Evolutionary conservation across 2,329 filamentous ascomycete genomes (phyloP).

Genomic region (Botrytis pseudocinerea): DNA sequence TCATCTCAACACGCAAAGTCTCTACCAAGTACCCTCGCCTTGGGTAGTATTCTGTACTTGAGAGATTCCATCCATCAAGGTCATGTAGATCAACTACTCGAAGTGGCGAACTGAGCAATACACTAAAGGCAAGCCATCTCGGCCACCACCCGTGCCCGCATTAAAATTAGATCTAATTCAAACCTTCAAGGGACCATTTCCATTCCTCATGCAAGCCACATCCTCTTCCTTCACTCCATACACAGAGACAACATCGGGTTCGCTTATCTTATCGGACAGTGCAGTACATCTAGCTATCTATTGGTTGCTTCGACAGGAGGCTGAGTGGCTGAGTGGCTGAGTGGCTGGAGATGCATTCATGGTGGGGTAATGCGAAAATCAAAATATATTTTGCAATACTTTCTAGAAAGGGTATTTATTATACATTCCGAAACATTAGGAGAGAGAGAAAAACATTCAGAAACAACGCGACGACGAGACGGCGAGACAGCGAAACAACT

Average conservation of each 20-base stretch:
- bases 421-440: background rate
- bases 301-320: background rate
- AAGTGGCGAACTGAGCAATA: background rate
- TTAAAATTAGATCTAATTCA: background rate
- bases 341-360: background rate
- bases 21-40: background rate
- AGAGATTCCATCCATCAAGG: background rate
- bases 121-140: background rate
- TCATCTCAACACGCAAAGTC: background rate
- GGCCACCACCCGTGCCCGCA: background rate
- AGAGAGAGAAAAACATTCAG: background rate
- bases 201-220: background rate
- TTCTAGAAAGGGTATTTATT: background rate
- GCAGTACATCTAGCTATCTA: background rate
- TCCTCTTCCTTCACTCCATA: background rate
- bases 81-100: background rate
- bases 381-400: background rate
- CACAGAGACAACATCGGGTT: background rate
- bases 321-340: background rate
- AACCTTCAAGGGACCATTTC: background rate
- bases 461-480: background rate
- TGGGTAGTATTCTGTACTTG: background rate
- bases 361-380: constrained; percentile 1
- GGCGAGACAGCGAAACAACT: background rate
- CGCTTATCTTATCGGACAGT: constrained; percentile 9